These are phyloP conservation scores for Erigeron canadensis DNA, from an alignment of 129 eudicot species.

Conservation along the genomic window DNA sequence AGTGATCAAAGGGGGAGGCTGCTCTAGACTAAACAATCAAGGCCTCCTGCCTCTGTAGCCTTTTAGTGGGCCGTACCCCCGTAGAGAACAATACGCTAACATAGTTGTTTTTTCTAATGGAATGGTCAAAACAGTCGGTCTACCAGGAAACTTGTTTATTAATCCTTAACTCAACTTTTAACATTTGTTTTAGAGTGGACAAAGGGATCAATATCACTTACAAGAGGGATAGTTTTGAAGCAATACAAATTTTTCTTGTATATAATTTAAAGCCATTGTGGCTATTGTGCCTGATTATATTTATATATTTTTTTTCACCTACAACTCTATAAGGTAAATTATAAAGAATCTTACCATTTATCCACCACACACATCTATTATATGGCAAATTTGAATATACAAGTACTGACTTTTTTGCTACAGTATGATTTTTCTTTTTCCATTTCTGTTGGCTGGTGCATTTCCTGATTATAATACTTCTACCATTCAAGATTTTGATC, in stretches of 20 bases:
- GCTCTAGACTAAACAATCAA: too few relatives aligned
- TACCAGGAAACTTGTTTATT: constrained; percentile 7
- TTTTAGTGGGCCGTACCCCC: too few relatives aligned
- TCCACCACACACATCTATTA: background rate
- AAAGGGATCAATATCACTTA: background rate
- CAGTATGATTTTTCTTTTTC: background rate
- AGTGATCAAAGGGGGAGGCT: too few relatives aligned
- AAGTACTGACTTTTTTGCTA: background rate
- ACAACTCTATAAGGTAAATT: too few relatives aligned
- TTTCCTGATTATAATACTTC: background rate
- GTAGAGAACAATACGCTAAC: too few relatives aligned
- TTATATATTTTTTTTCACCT: background rate
- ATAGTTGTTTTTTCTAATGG: background rate
- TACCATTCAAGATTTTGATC: background rate
- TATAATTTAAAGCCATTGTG: background rate
- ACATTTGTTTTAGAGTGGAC: constrained; percentile 7
- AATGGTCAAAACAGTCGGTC: background rate
- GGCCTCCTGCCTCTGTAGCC: too few relatives aligned
- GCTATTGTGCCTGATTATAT: background rate
- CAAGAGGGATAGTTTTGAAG: background rate
- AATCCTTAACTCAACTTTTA: background rate
- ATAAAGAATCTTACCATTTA: background rate
- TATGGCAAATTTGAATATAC: background rate
- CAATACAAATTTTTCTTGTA: background rate
- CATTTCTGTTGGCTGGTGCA: background rate